Percentiles rank a stretch among this genome's conserved stretches.
Conservation (phyloP, 2,329 filamentous ascomycete genomes). For the Penicillium sp. region DNA sequence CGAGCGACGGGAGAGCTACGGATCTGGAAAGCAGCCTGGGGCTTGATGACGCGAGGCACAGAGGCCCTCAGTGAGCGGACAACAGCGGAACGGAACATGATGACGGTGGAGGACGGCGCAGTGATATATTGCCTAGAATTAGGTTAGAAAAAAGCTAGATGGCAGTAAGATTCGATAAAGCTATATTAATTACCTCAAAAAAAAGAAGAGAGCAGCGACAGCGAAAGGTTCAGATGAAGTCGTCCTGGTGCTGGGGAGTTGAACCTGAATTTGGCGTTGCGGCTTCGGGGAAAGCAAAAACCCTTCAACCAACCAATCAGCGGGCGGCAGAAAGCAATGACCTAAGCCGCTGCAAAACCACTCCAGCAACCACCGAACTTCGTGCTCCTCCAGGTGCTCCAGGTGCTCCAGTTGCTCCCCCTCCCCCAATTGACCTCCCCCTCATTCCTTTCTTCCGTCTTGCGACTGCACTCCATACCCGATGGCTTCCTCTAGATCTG, state of each 20-base stretch:
- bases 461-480: constrained; percentile 25
- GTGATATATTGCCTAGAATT: constrained; percentile 9
- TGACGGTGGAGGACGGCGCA: constrained; percentile 39
- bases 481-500: constrained; percentile 53
- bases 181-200: constrained; percentile 19
- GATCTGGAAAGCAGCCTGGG: constrained; percentile 64
- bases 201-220: constrained; percentile 23
- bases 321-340: constrained; percentile 44
- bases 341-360: constrained; percentile 42
- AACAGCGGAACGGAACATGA: constrained; percentile 89
- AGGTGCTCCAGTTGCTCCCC: constrained; percentile 19
- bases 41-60: constrained; percentile 56
- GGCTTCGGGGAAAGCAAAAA: constrained; percentile 41
- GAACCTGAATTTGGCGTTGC: constrained; percentile 31
- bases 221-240: constrained; percentile 22
- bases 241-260: constrained; percentile 27
- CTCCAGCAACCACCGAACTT: constrained; percentile 28
- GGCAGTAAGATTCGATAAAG: constrained; percentile 11
- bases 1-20: constrained; percentile 66
- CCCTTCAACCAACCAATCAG: constrained; percentile 45
- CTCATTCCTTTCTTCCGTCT: constrained; percentile 19
- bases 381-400: constrained; percentile 24
- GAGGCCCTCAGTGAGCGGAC: constrained; percentile 73
- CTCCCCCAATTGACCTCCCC: constrained; percentile 26
- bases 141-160: background rate